Evolutionary conservation across 2,329 filamentous ascomycete genomes (phyloP), one percentile per base, ranked within the genome.

Genomic region (Orbilia brochopaga): DNA sequence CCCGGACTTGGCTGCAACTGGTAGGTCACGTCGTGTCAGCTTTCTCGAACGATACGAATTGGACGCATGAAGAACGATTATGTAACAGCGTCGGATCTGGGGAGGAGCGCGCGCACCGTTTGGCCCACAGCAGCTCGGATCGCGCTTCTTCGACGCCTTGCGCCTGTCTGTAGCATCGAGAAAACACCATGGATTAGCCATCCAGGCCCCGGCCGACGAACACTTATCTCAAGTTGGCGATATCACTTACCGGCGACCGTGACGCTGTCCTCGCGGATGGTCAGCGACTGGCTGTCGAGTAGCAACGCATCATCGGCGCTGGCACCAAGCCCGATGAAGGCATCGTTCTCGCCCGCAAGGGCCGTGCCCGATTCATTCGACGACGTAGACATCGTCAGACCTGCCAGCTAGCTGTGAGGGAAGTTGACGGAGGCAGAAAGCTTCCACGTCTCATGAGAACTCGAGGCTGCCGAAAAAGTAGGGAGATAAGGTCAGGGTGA

Each of bases 221-320:
- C 27, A 7, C 35, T 37, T 7, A 1, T 51, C 56, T 15, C 19
- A 35, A 7, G 8, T 46, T 27, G 17, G 15, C 5, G 2, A 27
- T 27, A 15, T 13, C 23, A 51, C 62, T 24, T 55, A 72, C 67
- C 60, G 15, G 54, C 40, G 32, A 72, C 60, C 1, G 55, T 61
- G 19, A 72, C 17, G n/a, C 50, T 23, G 55, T 61, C 59, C n/a
- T 72, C 67, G 46, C 67, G 60, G n/a, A 72, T 60, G 5, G 60
- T 48, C 23, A 72, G 51, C 23, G 67, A 72, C 37, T 72, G 67
- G 30, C 48, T 40, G 24, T 60, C 60, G 7, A 72, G 56, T 7
- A 72, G 60, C 67, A 72, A 65, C 51, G 37, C 67, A 72, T 72
- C 67, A 13, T 72, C 67, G 44, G 67, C 48, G 27, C 42, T 35